phyloP scores from a whole-genome alignment of 768 basidiomycete species.

The Boletus sp. region DNA sequence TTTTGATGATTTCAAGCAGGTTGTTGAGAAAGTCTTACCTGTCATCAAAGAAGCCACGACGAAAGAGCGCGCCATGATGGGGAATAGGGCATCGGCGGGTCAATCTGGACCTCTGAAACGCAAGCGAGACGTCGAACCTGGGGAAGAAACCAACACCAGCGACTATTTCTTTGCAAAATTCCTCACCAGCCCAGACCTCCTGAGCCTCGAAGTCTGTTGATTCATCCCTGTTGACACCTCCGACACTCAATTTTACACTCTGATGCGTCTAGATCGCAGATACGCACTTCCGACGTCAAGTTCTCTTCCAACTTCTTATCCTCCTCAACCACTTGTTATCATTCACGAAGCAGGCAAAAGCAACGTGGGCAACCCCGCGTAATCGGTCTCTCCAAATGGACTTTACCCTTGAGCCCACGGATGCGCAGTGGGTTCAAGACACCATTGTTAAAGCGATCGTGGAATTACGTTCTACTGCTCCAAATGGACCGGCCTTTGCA shows the following conservation, averaged over 20 bases:
- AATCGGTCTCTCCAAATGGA: slow-evolving; percentile 84
- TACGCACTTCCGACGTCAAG: slow-evolving; percentile 89
- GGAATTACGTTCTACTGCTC: slow-evolving; percentile 68
- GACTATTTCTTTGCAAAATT: slow-evolving; percentile 96
- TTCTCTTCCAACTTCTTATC: slow-evolving; percentile 80
- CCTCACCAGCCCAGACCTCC: slow-evolving; percentile 79
- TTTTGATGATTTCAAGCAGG: slow-evolving; percentile 64
- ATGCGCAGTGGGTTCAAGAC: slow-evolving; percentile 77
- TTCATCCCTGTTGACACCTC: slow-evolving; percentile 1
- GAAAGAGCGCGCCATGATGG: slow-evolving; percentile 87
- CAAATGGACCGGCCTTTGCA: slow-evolving; percentile 71
- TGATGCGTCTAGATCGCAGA: slow-evolving; percentile 66
- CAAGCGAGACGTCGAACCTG: slow-evolving; percentile 60
- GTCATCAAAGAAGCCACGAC: slow-evolving; percentile 84
- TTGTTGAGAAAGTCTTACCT: slow-evolving; percentile 69
- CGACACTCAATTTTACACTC: slow-evolving; percentile 9
- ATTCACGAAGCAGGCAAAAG: slow-evolving; percentile 68
- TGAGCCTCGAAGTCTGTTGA: slow-evolving; percentile 75
- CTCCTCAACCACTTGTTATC: slow-evolving; percentile 71
- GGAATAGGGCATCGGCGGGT: slow-evolving; percentile 50
- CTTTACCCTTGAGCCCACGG: slow-evolving; percentile 64
- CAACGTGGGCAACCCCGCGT: slow-evolving; percentile 54
- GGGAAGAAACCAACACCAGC: slow-evolving; percentile 47
- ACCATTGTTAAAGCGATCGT: slow-evolving; percentile 51
- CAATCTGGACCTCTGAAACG: slow-evolving; percentile 48